Percentiles rank a stretch among this genome's conserved stretches.
These are phyloP conservation scores for Calonectria pseudoturangicola DNA, from an alignment of 2,329 filamentous ascomycete genomes.

Conservation along the genomic window DNA sequence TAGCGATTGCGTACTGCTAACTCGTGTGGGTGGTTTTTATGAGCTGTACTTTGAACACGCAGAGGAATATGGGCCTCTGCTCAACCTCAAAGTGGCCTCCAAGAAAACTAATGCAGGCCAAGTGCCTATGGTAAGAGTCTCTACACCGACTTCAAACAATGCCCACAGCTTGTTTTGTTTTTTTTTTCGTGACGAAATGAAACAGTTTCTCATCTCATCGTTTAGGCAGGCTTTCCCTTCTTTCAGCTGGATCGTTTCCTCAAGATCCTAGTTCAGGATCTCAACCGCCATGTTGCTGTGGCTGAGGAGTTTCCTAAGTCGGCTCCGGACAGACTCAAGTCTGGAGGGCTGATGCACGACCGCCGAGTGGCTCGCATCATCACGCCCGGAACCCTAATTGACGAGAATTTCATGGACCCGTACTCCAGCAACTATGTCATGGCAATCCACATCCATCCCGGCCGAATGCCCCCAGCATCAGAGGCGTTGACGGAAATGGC, in stretches of 20 bases:
- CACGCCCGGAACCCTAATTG: slow-evolving; percentile 95
- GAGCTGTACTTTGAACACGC: slow-evolving; percentile 98
- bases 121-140: slow-evolving; percentile 85
- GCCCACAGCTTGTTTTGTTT: slow-evolving; percentile 20
- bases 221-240: slow-evolving; percentile 91
- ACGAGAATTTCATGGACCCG: slow-evolving; percentile 97
- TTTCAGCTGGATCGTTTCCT: slow-evolving; percentile 95
- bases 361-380: slow-evolving; percentile 90
- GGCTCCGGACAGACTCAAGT: slow-evolving; percentile 80
- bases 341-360: slow-evolving; percentile 88
- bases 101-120: slow-evolving; percentile 87
- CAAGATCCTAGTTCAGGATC: slow-evolving; percentile 93
- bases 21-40: slow-evolving; percentile 96
- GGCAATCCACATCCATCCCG: slow-evolving; percentile 84
- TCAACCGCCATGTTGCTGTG: slow-evolving; percentile 93
- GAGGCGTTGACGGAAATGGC: slow-evolving; percentile 42
- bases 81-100: slow-evolving; percentile 90
- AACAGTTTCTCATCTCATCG: slow-evolving; percentile 41
- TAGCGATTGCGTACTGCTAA: slow-evolving; percentile 91
- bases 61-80: slow-evolving; percentile 87
- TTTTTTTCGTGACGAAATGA: slow-evolving; percentile 14
- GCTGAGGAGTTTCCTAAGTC: slow-evolving; percentile 93
- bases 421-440: slow-evolving; percentile 95
- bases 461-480: slow-evolving; percentile 37
- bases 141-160: slow-evolving; percentile 30